Percentiles rank a stretch among this genome's conserved stretches.
Conservation (phyloP, 2,329 filamentous ascomycete genomes). For the Sordariomycetes sp. region DNA sequence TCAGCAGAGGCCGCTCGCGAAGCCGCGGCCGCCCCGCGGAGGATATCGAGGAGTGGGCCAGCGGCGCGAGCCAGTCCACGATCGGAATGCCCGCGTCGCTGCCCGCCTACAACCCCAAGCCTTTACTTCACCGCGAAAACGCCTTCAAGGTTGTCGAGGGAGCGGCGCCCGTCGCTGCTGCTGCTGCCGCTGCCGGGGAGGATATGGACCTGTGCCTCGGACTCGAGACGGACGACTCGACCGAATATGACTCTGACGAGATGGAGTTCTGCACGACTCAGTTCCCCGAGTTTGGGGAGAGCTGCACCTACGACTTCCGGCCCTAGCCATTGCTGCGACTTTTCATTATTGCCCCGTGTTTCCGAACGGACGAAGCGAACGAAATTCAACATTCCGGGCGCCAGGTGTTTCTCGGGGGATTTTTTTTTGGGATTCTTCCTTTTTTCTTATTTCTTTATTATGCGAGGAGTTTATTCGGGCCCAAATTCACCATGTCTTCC, state of each 20-base stretch:
- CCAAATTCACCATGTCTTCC: background rate
- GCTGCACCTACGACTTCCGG: background rate
- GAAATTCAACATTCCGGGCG: background rate
- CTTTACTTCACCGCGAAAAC: background rate
- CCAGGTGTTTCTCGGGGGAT: background rate
- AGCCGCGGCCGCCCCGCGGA: background rate
- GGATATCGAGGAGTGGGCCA: background rate
- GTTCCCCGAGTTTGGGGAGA: background rate
- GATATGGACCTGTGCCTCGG: background rate
- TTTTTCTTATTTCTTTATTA: background rate
- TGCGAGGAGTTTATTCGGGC: background rate
- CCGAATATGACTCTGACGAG: background rate
- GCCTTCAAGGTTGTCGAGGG: background rate
- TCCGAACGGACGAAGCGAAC: background rate
- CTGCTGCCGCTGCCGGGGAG: background rate
- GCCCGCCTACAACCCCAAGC: background rate
- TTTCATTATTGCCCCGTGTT: too few relatives aligned
- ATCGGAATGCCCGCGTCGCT: background rate
- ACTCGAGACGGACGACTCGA: background rate
- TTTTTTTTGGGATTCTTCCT: background rate
- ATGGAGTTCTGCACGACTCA: background rate
- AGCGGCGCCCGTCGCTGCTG: background rate
- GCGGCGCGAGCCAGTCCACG: background rate
- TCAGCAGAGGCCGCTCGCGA: background rate
- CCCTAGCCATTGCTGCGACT: background rate